These are phyloP conservation scores for Groenewaldozyma sp. DNA, from an alignment of 1,139 yeast genomes.

Conservation along the genomic window DNA sequence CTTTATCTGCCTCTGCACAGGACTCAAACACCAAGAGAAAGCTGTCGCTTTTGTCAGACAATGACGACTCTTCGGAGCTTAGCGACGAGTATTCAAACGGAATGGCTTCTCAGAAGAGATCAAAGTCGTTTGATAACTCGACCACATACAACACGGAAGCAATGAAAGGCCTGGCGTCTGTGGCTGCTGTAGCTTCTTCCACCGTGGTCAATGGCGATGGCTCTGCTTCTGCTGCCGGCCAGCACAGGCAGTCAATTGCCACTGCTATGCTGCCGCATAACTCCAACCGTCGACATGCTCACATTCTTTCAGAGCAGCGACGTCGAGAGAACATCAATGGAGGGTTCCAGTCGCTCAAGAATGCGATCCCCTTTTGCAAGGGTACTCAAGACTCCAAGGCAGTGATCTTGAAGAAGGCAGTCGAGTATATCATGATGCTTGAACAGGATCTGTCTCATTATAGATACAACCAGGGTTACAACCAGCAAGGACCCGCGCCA, in stretches of 20 bases:
- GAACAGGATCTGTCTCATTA: slow-evolving; percentile 24
- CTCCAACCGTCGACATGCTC: slow-evolving; percentile 29
- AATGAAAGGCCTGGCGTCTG: background rate
- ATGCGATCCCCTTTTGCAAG: slow-evolving; percentile 34
- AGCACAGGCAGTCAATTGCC: background rate
- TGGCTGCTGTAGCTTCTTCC: background rate
- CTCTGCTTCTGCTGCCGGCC: slow-evolving; percentile 2
- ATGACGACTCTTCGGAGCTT: too few species aligned
- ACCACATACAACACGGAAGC: background rate
- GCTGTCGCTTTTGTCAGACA: too few species aligned
- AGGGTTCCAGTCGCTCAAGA: slow-evolving; percentile 34
- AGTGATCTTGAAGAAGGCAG: slow-evolving; percentile 33
- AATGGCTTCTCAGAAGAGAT: too few species aligned
- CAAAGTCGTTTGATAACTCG: background rate
- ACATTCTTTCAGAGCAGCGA: slow-evolving; percentile 38
- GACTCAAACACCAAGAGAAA: too few species aligned
- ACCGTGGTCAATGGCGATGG: background rate
- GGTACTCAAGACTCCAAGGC: slow-evolving; percentile 40
- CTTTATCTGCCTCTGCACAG: too few species aligned
- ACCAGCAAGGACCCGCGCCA: background rate
- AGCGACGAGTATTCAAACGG: too few species aligned
- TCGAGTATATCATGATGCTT: slow-evolving; percentile 32
- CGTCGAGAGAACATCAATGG: slow-evolving; percentile 38
- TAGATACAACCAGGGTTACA: slow-evolving; percentile 11
- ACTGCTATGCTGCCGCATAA: slow-evolving; percentile 13